Evolutionary conservation across 2,329 filamentous ascomycete genomes (phyloP), one percentile per base, ranked within the genome.

Genomic region (Aspergillus quadrilineatus): DNA sequence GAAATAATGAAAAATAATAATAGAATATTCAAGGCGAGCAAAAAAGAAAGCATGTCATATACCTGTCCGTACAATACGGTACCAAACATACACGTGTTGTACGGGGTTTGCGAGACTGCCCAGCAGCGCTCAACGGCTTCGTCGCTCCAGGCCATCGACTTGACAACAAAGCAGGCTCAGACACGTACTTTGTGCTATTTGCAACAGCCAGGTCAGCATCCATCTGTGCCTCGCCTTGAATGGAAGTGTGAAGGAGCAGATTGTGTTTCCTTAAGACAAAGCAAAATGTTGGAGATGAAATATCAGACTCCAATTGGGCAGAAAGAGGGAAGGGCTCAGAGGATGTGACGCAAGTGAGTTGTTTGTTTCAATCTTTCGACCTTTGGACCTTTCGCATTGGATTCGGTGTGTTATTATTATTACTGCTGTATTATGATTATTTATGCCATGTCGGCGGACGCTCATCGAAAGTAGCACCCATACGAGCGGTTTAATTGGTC

Each of bases 1-100:
- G 56, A 42, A 39, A 55, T 60, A 50, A 56, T 43, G 32, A 46
- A 50, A 56, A 22, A 22, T 22, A 22, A 3, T 22, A 22, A 22
- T 22, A 22, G 22, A 22, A 22, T 22, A 22, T 22, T 22, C 22
- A 4, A 22, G 22, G 22, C 22, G 22, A 22, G 22, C 22, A 39
- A 55, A 62, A 50, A 56, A 48, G 32, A 46, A 50, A 56, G 44
- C 39, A 9, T 22, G 42, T 56, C 45, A 32, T 34, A 43, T 36
- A 47, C 42, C 47, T 10, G 26, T 56, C 44, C 49, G 45, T 59
- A 53, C 48, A 30, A n/a, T 53, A 53, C 15, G 2, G 46, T 59
- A 51, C 42, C 17, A 45, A 41, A 50, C 17, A 50, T 37, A 39
- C 34, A 39, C 14, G 22, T 17, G 36, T 41, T 50, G 36, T 41